Percentiles rank a stretch among this genome's conserved stretches.
Evolutionary conservation across 331 rosid species (phyloP).

Genomic region (Rosa hybrid): DNA sequence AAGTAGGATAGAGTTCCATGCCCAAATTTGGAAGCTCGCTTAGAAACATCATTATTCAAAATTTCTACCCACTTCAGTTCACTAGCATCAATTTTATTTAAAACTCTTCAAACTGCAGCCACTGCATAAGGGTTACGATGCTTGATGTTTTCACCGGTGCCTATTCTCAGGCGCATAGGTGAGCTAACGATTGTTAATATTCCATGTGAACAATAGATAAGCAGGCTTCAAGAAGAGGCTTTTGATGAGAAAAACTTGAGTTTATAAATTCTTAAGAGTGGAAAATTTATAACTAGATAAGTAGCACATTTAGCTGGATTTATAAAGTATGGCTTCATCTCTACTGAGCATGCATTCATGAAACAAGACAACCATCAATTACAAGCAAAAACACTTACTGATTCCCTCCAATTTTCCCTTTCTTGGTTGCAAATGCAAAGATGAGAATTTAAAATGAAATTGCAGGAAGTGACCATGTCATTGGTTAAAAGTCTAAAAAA

Average conservation of each 20-base stretch:
- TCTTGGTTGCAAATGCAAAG: neutral
- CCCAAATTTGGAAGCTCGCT: constrained; percentile 1
- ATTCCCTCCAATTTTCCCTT: neutral
- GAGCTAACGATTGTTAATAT: neutral
- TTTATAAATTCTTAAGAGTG: neutral
- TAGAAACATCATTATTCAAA: neutral
- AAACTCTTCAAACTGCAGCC: neutral
- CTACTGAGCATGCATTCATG: neutral
- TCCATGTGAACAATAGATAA: neutral
- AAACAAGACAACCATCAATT: neutral
- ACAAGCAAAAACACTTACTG: neutral
- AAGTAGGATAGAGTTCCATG: neutral
- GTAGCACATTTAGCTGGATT: neutral
- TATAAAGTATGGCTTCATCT: neutral
- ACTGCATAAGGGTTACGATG: neutral
- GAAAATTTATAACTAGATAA: neutral
- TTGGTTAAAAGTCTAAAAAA: neutral
- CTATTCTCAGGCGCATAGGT: neutral
- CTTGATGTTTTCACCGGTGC: neutral
- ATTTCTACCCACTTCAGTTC: neutral
- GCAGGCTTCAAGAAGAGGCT: neutral
- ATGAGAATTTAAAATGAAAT: neutral
- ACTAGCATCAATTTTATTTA: neutral
- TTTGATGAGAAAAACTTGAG: neutral
- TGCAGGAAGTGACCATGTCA: neutral